Evolutionary conservation across 768 basidiomycete genomes (phyloP).

Genomic region (Russula olivacea): DNA sequence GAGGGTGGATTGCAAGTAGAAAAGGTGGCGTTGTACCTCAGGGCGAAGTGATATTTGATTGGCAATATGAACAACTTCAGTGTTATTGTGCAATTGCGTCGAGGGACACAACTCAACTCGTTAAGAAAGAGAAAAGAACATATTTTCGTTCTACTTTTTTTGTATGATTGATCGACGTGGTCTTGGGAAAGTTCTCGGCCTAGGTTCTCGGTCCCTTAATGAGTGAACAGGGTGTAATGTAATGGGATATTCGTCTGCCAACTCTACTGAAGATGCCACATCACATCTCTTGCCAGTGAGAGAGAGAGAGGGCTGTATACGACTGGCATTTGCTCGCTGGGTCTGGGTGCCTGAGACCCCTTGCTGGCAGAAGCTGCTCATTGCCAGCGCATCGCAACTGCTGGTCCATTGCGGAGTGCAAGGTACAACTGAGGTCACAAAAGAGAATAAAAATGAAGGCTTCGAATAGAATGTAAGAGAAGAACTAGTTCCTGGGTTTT

Average conservation of each 20-base stretch:
- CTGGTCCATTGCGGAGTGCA: not conserved
- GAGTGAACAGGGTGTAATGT: not conserved
- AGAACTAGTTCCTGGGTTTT: not conserved
- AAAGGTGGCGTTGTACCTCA: not conserved
- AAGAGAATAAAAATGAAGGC: not conserved
- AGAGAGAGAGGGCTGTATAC: not conserved
- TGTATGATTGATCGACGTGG: not conserved
- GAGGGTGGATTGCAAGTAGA: not conserved
- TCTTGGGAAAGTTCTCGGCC: not conserved
- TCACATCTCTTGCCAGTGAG: not conserved
- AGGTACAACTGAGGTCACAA: not conserved
- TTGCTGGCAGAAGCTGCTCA: not conserved
- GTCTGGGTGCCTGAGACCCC: not conserved
- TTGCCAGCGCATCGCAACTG: not conserved
- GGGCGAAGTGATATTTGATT: not conserved
- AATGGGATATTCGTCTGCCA: too few species aligned
- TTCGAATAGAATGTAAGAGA: not conserved
- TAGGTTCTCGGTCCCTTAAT: not conserved
- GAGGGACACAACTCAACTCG: not conserved
- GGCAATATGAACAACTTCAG: not conserved
- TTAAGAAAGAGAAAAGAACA: not conserved
- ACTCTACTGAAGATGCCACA: too few species aligned
- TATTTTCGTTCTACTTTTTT: not conserved
- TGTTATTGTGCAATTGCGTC: slow-evolving; percentile 6
- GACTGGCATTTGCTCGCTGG: not conserved